Evolutionary conservation across 2,329 filamentous ascomycete genomes (phyloP), one percentile per base, ranked within the genome.

Genomic region (Emmonsia crescens): DNA sequence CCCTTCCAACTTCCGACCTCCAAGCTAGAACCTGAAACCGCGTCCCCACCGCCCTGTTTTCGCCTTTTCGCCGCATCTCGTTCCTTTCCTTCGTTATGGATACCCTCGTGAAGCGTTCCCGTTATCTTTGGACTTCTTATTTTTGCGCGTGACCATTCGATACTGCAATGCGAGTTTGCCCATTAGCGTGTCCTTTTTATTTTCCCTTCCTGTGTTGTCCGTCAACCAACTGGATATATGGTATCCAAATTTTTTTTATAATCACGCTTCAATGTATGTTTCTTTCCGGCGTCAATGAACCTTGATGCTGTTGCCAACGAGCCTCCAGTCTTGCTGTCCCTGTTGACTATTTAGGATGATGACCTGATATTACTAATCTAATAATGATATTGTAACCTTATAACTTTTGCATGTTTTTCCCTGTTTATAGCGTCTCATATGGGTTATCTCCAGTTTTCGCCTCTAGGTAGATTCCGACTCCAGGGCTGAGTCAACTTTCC

Each of bases 1-100:
- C 62, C 46, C 51, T 56, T 40, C 48, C 51, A 16, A 48, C 60
- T 29, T 55, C 54, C 21, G 60, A 63, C 31, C 63, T 64, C n/a
- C 57, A 56, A 16, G 44, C 69, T 36, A 70, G 71, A 27, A 69
- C 70, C 59, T 68, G 70, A 62, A 68, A 33, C 12, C 51, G 51
- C 61, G 21, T 14, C 31, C 33, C 36, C 49, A 33, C n/a, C 27
- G 14, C 16, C 24, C 57, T 36, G 6, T 16, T 49, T 57, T 48
- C 5, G 3, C 51, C 33, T 51, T 63, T 49, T 24, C 16, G 3
- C 33, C 33, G 16, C 29, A 19, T 40, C 16, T 29, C 46, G n/a
- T 33, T 33, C 12, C 29, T 42, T 48, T 52, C 27, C 10, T 54
- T 42, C 59, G 9, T 40, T 54, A 12, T 55, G 59, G 49, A 54